Base-by-base conservation (phyloP, 2,329 filamentous ascomycete species). In the Fusarium veterinarium region DNA sequence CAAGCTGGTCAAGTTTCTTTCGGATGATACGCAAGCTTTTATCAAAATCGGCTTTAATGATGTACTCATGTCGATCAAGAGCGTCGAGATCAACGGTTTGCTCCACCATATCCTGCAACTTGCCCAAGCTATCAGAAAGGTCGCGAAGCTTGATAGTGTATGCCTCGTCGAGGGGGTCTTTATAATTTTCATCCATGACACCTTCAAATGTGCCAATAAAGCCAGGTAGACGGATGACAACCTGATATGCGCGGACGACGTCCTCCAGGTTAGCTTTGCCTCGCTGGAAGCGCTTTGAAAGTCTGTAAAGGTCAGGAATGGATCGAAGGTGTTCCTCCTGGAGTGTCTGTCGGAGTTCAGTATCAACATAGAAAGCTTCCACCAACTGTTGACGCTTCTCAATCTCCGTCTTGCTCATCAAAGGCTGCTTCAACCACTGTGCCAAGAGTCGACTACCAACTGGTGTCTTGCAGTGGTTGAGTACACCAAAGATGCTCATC, bases 1-100 rank as follows among this genome's bases (percentile, higher is more conserved):
- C 91, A 33, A 97, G 85, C 78, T 92, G 94, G 79, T 98, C 95
- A 4, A 99, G 90, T 80, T 95, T 96, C 83, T 93, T 95, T 58
- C 94, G 91, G 75, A 99, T 97, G n/a, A 93, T 90, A 23, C 92
- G 91, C 41, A 99, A 86, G 60, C 91, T 89, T 65, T 98, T 95
- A 78, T 99, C 96, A 73, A 98, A 99, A 79, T 99, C 96, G 2
- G 97, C 93, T 83, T 98, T 99, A 88, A 99, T 99, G 77, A 98
- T 95, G 83, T 97, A 99, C 80, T 99, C 96, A 79, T 99, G 96
- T 74, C 96, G 95, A 78, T 99, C 95, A 16, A 99, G 89, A 6
- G 96, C 96, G 64, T 97, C 94, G 0, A 99, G 89, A 78, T 99
- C 96, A 19, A 99, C 95, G 0, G 97, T 99, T 4, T 96, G 97